phyloP scores from a whole-genome alignment of 805 yeast species.

The Ogataea wickerhamii region DNA sequence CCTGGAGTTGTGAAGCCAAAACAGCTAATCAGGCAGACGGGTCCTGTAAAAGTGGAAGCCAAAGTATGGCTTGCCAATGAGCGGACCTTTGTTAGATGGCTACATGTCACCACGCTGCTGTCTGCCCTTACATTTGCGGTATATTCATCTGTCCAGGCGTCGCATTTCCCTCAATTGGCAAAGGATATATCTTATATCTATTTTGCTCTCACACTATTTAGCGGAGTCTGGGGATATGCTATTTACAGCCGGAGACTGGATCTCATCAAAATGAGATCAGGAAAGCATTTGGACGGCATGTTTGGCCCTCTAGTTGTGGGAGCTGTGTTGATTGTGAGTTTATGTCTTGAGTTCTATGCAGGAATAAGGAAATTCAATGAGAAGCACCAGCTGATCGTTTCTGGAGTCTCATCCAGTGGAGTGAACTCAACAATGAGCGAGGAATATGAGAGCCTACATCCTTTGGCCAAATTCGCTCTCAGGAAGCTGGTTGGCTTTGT shows the following conservation, averaged over 20 bases:
- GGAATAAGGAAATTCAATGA: constrained; percentile 45
- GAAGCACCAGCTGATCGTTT: constrained; percentile 16
- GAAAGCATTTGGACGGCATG: constrained; percentile 84
- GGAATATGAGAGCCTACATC: constrained; percentile 24
- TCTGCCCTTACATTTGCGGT: constrained; percentile 83
- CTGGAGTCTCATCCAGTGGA: constrained; percentile 3
- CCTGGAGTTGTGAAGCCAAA: constrained; percentile 86
- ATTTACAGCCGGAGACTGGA: constrained; percentile 68
- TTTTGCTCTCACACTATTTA: constrained; percentile 75
- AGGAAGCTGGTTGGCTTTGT: constrained; percentile 25
- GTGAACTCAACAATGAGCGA: constrained; percentile 9
- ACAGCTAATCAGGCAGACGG: constrained; percentile 75
- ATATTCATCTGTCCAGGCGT: constrained; percentile 66
- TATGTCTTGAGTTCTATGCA: constrained; percentile 67
- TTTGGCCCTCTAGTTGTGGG: constrained; percentile 85
- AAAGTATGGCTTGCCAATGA: constrained; percentile 99
- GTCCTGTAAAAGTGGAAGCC: constrained; percentile 92
- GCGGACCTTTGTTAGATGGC: constrained; percentile 95
- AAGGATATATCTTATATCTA: constrained; percentile 70
- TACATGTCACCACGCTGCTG: constrained; percentile 80
- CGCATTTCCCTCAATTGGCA: constrained; percentile 65
- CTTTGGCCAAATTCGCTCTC: constrained; percentile 24
- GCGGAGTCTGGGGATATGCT: constrained; percentile 86
- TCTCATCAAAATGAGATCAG: constrained; percentile 76
- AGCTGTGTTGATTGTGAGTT: constrained; percentile 58